Conservation (phyloP, 192 early-diverging fungal species). For the Lobulomyces angularis region DNA sequence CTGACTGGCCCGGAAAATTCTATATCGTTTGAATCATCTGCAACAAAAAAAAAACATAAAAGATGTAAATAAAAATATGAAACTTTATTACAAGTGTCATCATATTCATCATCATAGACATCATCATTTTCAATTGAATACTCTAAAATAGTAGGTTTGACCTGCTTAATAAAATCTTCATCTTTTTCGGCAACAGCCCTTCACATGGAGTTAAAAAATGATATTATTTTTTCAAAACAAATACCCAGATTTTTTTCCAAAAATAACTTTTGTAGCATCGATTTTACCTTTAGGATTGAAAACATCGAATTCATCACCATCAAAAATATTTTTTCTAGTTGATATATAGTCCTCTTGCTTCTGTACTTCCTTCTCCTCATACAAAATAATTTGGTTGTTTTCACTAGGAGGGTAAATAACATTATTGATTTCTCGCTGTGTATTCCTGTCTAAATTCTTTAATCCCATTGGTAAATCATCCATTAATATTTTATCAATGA, state of each 20-base stretch:
- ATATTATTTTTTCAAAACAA: constrained; percentile 26
- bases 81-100: neutral
- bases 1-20: constrained; percentile 3
- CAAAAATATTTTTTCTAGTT: constrained; percentile 69
- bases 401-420: neutral
- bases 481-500: constrained; percentile 71
- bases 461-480: constrained; percentile 57
- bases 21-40: neutral
- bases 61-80: neutral
- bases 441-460: constrained; percentile 48
- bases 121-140: no score
- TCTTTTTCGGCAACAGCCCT: constrained; percentile 1
- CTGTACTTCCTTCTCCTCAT: neutral
- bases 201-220: neutral
- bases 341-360: constrained; percentile 24
- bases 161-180: constrained; percentile 1
- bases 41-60: neutral
- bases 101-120: no score
- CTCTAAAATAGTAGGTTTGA: constrained; percentile 7
- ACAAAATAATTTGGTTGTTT: neutral
- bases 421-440: constrained; percentile 21
- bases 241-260: constrained; percentile 70
- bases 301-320: constrained; percentile 89
- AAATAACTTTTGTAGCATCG: constrained; percentile 49
- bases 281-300: constrained; percentile 47